Evolutionary conservation across 2,329 filamentous ascomycete species (phyloP).

Genomic region (Diaporthe sp.): DNA sequence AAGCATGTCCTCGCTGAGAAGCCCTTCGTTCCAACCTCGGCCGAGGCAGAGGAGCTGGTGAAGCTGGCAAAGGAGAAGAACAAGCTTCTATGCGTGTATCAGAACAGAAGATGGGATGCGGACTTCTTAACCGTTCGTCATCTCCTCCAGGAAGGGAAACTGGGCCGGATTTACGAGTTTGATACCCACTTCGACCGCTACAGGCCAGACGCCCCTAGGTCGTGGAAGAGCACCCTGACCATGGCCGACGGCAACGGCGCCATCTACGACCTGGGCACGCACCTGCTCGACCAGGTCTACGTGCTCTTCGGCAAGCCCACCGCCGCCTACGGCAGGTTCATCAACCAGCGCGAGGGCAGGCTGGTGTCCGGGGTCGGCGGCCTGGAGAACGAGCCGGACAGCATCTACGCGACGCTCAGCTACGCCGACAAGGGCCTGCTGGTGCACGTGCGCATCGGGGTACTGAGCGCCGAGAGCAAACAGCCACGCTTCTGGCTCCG

Average conservation of each 20-base stretch:
- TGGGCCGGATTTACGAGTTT: constrained; percentile 82
- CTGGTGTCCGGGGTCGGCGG: constrained; percentile 45
- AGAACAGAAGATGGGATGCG: constrained; percentile 82
- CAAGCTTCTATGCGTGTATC: constrained; percentile 75
- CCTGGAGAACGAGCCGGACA: constrained; percentile 66
- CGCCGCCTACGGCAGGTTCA: constrained; percentile 75
- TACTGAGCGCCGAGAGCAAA: constrained; percentile 75
- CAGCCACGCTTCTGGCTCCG: constrained; percentile 84
- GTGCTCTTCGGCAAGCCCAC: constrained; percentile 77
- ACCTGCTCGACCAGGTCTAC: constrained; percentile 82
- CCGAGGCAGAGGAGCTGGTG: constrained; percentile 75
- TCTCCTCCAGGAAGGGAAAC: constrained; percentile 67
- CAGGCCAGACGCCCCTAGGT: constrained; percentile 67
- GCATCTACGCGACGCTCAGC: constrained; percentile 73
- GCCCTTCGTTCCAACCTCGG: constrained; percentile 80
- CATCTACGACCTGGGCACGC: constrained; percentile 81
- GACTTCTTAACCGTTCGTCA: constrained; percentile 80
- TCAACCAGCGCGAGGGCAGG: constrained; percentile 70
- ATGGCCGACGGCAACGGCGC: constrained; percentile 74
- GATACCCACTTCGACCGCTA: constrained; percentile 86
- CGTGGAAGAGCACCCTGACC: constrained; percentile 75
- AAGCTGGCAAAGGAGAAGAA: constrained; percentile 63
- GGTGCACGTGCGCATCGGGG: constrained; percentile 77
- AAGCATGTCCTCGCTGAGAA: constrained; percentile 89
- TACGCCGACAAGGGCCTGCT: constrained; percentile 72